Base-by-base conservation (phyloP, 768 basidiomycete species). In the button mushroom (Agaricus bisporus) region DNA sequence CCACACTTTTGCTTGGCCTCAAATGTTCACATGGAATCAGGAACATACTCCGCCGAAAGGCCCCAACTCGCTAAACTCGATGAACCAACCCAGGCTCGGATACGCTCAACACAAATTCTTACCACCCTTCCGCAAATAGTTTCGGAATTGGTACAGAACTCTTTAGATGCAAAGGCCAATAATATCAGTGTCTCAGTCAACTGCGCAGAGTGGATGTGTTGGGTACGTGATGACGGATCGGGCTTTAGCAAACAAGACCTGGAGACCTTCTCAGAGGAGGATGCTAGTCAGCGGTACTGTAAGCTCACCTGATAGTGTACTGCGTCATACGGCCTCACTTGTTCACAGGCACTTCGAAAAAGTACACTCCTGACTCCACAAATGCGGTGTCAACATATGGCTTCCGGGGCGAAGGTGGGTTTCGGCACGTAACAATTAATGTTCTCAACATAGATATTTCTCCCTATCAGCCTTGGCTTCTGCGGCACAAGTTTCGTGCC, bases 341-440 rank as follows among this genome's bases (percentile, higher is more conserved):
- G 54, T 41, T 8, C 14, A 38, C 63, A 92, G 90, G 76, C 55
- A 86, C 87, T 4, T 91, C 89, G 4, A 93, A 93, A 67, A 73
- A 76, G 20, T 83, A 85, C 64, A 68, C 70, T 1, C 65, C 72
- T 37, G 72, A 74, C 46, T 74, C 78, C 1, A 63, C 85, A 49
- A 75, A 76, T 51, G 68, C 75, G 3, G 60, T 78, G 38, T 75
- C 78, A 12, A 86, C 87, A 2, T 95, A 93, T 70, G 94, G 95
- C 0, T 95, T 92, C 70, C 82, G 95, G 60, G 94, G 95, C 36
- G 95, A 98, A 87, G 93, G 94, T 90, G 60, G 15, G 18, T 45
- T 37, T 47, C 41, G 25, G 15, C 12, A 7, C 11, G 32, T 32
- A 32, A 26, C 20, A 26, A 20, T 17, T 7, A 10, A 36, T 14